These are phyloP conservation scores for Apiotrichum domesticum DNA, from an alignment of 1,284 basidiomycete species.

Conservation along the genomic window DNA sequence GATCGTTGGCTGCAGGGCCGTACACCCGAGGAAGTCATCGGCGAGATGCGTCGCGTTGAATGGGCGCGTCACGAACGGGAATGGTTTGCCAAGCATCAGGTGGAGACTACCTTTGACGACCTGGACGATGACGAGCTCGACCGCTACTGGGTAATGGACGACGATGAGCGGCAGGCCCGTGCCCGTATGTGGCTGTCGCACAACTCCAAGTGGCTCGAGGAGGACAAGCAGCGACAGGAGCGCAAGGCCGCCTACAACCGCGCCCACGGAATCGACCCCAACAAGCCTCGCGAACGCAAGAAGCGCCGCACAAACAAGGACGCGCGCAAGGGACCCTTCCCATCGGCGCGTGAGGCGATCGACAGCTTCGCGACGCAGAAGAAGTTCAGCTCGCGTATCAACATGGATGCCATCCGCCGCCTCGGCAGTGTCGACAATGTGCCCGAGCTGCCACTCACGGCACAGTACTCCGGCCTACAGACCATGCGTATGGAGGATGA, in stretches of 20 bases:
- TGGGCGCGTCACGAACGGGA: slow-evolving; percentile 31
- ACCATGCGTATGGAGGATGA: slow-evolving; percentile 16
- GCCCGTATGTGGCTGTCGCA: slow-evolving; percentile 95
- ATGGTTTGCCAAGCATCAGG: slow-evolving; percentile 31
- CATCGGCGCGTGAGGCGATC: slow-evolving; percentile 31
- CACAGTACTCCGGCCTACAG: slow-evolving; percentile 16
- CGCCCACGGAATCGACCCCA: slow-evolving; percentile 29
- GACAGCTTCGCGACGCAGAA: slow-evolving; percentile 28
- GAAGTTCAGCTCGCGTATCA: slow-evolving; percentile 39
- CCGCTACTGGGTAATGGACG: slow-evolving; percentile 64
- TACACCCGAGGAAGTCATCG: slow-evolving; percentile 29
- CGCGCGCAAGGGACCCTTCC: slow-evolving; percentile 30
- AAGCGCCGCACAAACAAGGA: slow-evolving; percentile 17
- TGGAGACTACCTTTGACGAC: slow-evolving; percentile 53
- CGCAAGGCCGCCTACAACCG: slow-evolving; percentile 24
- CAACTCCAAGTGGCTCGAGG: slow-evolving; percentile 89
- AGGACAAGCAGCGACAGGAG: slow-evolving; percentile 55
- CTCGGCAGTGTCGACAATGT: slow-evolving; percentile 17
- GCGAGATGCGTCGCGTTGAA: slow-evolving; percentile 54
- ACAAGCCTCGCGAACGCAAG: slow-evolving; percentile 10
- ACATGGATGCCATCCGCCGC: slow-evolving; percentile 30
- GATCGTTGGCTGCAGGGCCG: slow-evolving; percentile 31
- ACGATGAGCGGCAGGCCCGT: slow-evolving; percentile 82
- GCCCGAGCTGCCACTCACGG: slow-evolving; percentile 4
- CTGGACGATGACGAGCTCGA: slow-evolving; percentile 93